Percentiles rank a stretch among this genome's conserved stretches.
These are phyloP conservation scores for Clavulina sp. DNA, from an alignment of 768 basidiomycete species.

Conservation along the genomic window DNA sequence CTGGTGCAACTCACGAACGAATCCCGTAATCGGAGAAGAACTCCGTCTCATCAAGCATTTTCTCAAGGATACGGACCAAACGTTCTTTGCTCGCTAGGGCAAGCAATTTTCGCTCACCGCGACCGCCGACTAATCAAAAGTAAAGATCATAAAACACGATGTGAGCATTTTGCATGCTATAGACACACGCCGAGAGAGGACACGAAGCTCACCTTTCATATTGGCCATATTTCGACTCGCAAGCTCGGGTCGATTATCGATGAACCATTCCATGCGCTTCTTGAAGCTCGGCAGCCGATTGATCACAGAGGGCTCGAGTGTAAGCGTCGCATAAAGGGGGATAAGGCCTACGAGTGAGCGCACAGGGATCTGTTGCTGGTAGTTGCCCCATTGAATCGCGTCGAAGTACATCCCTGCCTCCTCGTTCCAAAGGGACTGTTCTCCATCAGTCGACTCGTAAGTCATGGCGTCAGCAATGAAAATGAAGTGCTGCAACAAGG, in stretches of 20 bases:
- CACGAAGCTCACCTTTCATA: constrained; percentile 48
- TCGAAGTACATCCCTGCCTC: constrained; percentile 98
- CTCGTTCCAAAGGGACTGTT: constrained; percentile 89
- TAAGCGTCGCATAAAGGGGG: constrained; percentile 86
- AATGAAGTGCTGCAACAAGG: constrained; percentile 63
- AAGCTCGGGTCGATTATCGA: constrained; percentile 78
- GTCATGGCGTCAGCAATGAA: constrained; percentile 99
- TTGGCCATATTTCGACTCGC: constrained; percentile 90
- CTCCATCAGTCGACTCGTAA: constrained; percentile 50
- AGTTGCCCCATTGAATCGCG: constrained; percentile 74
- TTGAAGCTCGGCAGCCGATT: constrained; percentile 95
- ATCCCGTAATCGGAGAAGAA: constrained; percentile 93
- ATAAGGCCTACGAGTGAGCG: constrained; percentile 95
- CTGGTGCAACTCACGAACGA: constrained; percentile 52
- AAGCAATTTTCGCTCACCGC: constrained; percentile 70
- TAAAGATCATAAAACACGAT: no score
- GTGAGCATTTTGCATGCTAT: not conserved
- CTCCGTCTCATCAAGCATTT: constrained; percentile 95
- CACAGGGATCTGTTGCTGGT: constrained; percentile 81
- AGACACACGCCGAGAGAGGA: not conserved
- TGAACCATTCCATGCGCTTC: constrained; percentile 98
- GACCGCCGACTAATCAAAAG: constrained; percentile 36
- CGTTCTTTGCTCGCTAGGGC: constrained; percentile 88
- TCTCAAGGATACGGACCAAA: constrained; percentile 70
- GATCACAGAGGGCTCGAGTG: constrained; percentile 75